Conservation (phyloP, 129 eudicot genomes). For the Escallonia herrerae region DNA sequence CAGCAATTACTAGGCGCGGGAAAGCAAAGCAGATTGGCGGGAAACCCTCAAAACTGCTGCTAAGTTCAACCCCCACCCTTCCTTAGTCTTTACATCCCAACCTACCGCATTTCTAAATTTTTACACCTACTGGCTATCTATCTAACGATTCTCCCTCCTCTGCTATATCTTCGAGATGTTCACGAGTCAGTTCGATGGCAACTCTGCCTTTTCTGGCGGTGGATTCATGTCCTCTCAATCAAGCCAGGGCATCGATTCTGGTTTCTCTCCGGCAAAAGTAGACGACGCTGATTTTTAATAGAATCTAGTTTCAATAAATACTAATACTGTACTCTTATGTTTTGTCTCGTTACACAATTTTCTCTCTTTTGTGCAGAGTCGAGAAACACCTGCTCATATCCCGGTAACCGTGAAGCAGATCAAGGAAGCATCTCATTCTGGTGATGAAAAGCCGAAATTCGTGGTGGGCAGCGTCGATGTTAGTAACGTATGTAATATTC, state of each 20-base stretch:
- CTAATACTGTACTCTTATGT: neutral
- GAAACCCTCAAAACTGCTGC: too few species aligned
- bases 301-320: too few species aligned
- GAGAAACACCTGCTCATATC: conserved; percentile 46
- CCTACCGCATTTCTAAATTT: too few species aligned
- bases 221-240: conserved; percentile 68
- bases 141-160: too few species aligned
- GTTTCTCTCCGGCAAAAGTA: too few species aligned
- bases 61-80: too few species aligned
- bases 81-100: too few species aligned
- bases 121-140: too few species aligned
- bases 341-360: neutral
- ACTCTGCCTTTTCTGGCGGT: conserved; percentile 27
- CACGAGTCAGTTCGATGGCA: neutral
- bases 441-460: conserved; percentile 69
- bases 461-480: conserved; percentile 61
- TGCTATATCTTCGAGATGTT: neutral
- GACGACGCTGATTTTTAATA: too few species aligned
- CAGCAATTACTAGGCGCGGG: too few species aligned
- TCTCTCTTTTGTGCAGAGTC: conserved; percentile 34
- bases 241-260: neutral
- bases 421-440: conserved; percentile 71
- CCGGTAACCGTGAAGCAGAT: conserved; percentile 87
- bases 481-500: conserved; percentile 38
- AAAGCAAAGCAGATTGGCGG: too few species aligned